Conservation (phyloP, 2,329 filamentous ascomycete genomes). For the Harringtonia lauricola region DNA sequence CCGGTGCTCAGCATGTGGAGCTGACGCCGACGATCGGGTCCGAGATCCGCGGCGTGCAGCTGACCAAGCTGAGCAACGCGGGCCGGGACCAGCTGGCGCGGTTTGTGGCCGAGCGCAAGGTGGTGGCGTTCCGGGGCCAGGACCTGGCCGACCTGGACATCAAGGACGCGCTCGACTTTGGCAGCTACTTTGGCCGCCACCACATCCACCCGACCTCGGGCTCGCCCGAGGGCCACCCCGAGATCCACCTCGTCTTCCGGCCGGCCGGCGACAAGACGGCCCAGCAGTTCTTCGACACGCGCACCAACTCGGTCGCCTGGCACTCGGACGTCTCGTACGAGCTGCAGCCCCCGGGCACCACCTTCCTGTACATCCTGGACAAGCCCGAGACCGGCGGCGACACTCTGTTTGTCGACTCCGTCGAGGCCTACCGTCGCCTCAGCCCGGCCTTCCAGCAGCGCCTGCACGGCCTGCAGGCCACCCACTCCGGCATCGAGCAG, state of each 20-base stretch:
- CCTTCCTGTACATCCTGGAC: constrained; percentile 82
- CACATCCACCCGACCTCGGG: constrained; percentile 67
- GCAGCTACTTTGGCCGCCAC: constrained; percentile 47
- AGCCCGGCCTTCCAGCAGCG: constrained; percentile 70
- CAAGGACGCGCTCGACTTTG: constrained; percentile 50
- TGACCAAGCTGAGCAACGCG: constrained; percentile 48
- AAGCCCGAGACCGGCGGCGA: constrained; percentile 71
- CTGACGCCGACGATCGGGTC: constrained; percentile 58
- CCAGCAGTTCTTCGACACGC: constrained; percentile 48
- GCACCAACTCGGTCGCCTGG: constrained; percentile 77
- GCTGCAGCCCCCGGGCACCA: constrained; percentile 77
- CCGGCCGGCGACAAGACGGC: constrained; percentile 52
- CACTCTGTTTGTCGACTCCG: constrained; percentile 72
- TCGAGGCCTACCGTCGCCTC: constrained; percentile 69
- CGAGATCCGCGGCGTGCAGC: constrained; percentile 55
- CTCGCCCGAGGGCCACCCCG: constrained; percentile 55
- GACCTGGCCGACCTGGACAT: constrained; percentile 55
- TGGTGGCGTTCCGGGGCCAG: constrained; percentile 60
- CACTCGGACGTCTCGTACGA: constrained; percentile 86
- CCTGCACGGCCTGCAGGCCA: constrained; percentile 68
- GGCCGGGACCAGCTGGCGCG: constrained; percentile 61
- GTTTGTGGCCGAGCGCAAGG: constrained; percentile 58
- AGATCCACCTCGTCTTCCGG: constrained; percentile 64
- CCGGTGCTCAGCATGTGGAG: constrained; percentile 34
- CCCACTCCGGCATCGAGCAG: constrained; percentile 77